Base-by-base conservation (phyloP, 345 rosid species). In the Moricandia arvensis region DNA sequence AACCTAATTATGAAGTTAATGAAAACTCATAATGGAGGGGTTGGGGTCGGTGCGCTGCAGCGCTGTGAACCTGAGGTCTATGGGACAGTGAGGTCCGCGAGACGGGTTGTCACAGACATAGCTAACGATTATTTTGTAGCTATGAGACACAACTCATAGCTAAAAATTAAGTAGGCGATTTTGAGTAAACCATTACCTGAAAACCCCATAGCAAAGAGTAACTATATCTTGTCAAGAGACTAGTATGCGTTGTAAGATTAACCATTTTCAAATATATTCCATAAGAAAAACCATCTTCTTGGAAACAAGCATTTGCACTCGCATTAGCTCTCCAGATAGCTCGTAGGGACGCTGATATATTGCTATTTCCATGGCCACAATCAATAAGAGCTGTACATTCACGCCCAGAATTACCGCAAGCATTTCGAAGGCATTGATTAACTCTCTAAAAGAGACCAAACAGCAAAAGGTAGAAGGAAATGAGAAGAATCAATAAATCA, bases 191-290 rank as follows among this genome's bases (percentile, higher is more conserved):
- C 31, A 13, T 51, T 86, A 91, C 98, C 94, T 91, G 98, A 71
- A 93, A 93, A 54, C 98, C 98, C 98, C 96, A 93, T 66, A 88
- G 87, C 64, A 93, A 73, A 9, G 97, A 87, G 83, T 83, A 93
- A 59, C 81, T 62, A 34, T 90, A 93, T 93, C 91, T 86, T 11
- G 80, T 88, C 78, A 73, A 21, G 31, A 87, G 16, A 51, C 76
- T 85, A 30, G 17, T 0, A 61, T 80, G 6, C 43, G 77, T 54
- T 9, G 96, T 88, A 62, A 93, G 96, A 35, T 72, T 81, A 73
- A 91, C 90, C 5, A 88, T 83, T 30, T 73, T 78, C 0, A 0
- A 0, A 27, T 88, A 91, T 73, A 93, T 85, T 68, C 97, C 98
- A 66, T 89, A 90, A 37, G 55, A 0, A 81, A 86, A 86, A 57